phyloP scores from a whole-genome alignment of 75 land plant genomes.

The Gnetum montanum region DNA sequence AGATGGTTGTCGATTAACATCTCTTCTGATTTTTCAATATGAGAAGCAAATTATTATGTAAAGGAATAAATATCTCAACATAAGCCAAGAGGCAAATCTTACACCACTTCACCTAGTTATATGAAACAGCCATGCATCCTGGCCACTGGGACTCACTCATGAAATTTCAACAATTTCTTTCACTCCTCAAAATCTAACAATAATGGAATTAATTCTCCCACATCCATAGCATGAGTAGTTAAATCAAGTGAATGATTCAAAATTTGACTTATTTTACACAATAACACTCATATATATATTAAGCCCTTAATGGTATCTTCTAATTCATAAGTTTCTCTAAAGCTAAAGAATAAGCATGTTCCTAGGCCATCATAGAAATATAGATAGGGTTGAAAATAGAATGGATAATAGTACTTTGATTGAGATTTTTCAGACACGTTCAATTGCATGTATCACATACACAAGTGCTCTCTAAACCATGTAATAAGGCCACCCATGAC shows the following conservation, averaged over 20 bases:
- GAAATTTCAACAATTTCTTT: constrained; percentile 30
- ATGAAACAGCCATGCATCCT: constrained; percentile 21
- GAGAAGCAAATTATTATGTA: neutral
- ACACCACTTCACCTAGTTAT: constrained; percentile 21
- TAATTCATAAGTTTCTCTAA: neutral
- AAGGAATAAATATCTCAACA: constrained; percentile 8
- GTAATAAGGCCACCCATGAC: no score
- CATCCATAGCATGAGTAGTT: constrained; percentile 26
- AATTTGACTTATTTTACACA: constrained; percentile 15
- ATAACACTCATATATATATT: neutral
- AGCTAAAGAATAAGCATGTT: no score
- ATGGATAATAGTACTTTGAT: no score
- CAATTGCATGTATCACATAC: no score
- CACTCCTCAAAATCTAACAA: constrained; percentile 31
- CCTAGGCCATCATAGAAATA: no score
- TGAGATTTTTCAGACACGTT: no score
- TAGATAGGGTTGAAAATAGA: no score
- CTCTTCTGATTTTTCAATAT: neutral
- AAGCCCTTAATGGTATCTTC: neutral
- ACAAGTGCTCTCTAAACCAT: no score
- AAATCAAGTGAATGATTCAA: constrained; percentile 26
- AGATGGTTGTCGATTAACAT: neutral
- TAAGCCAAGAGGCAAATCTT: constrained; percentile 18
- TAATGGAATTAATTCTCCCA: constrained; percentile 24
- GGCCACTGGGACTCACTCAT: neutral